Base-by-base conservation (phyloP, 2,329 filamentous ascomycete species). In the Curvularia eragrostidis region DNA sequence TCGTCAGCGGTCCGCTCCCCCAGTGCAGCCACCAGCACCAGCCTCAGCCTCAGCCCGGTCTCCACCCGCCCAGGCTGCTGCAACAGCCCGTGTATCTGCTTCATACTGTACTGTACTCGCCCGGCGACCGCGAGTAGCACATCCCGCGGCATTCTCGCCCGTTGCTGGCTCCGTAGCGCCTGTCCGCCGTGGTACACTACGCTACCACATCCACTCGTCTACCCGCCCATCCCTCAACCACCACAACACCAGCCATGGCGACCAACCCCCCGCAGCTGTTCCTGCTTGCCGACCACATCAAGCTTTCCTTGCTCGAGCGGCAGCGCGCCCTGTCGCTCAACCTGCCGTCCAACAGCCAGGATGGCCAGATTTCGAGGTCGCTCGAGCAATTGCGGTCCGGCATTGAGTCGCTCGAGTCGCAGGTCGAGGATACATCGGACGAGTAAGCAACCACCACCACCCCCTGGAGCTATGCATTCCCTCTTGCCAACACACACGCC, bases 251-350 rank as follows among this genome's bases (percentile, higher is more conserved):
- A 62, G 52, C 66, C 58, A 77, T 75, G 70, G 69, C 73, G 52
- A 76, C 76, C 68, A 86, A 83, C 66, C 82, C 86, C 48, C 83
- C 84, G 13, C 93, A 97, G 78, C 89, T 98, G 66, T 92, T 93
- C 76, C 89, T 98, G 52, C 87, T 98, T 56, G 92, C 93, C 71
- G 95, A 99, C 80, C 94, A 98, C 79, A 91, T 98, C 83, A 97
- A 98, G 80, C 87, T 98, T 61, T 97, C 93, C 13, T 85, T 99
- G 15, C 87, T 98, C 24, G 95, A 98, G 81, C 88, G 94, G 57
- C 89, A 96, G 79, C 89, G 94, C 57, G 92, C 93, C 48, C 87
- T 91, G 69, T 90, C 88, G 13, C 84, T 97, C 43, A 88, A 92
- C 66, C 85, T 97, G 54, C 87, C 92, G 58, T 87, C 87, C 49